Evolutionary conservation across 2,329 filamentous ascomycete species (phyloP).

Genomic region (Aureobasidium sp.): DNA sequence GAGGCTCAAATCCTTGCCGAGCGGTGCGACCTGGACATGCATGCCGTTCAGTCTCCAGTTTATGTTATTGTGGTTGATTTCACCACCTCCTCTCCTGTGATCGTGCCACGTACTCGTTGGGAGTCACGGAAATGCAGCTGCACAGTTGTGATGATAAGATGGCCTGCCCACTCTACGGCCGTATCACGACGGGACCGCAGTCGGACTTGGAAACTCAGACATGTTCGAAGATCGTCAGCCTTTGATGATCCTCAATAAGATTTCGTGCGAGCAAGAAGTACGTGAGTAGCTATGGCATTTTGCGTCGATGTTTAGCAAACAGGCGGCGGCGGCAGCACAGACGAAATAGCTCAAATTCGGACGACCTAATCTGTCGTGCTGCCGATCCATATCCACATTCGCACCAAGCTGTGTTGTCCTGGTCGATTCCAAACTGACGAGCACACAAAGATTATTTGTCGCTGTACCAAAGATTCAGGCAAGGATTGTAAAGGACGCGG

Average conservation of each 20-base stretch:
- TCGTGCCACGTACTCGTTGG: not conserved
- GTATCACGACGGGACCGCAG: not conserved
- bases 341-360: not conserved
- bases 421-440: not conserved
- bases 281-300: not conserved
- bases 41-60: not conserved
- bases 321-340: not conserved
- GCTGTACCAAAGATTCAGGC: not conserved
- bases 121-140: not conserved
- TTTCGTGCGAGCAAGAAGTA: not conserved
- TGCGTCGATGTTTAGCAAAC: not conserved
- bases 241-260: not conserved
- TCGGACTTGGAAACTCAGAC: not conserved
- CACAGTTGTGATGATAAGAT: not conserved
- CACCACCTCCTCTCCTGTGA: not conserved
- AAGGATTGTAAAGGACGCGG: not conserved
- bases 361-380: conserved; percentile 6
- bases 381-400: conserved; percentile 1
- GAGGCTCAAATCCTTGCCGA: not conserved
- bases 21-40: not conserved
- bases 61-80: not conserved
- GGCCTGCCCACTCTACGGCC: not conserved
- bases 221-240: not conserved
- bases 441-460: not conserved
- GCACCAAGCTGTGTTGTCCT: not conserved